Percentiles rank a stretch among this genome's conserved stretches.
Conservation (phyloP, 768 basidiomycete genomes). For the Suillus placidus region DNA sequence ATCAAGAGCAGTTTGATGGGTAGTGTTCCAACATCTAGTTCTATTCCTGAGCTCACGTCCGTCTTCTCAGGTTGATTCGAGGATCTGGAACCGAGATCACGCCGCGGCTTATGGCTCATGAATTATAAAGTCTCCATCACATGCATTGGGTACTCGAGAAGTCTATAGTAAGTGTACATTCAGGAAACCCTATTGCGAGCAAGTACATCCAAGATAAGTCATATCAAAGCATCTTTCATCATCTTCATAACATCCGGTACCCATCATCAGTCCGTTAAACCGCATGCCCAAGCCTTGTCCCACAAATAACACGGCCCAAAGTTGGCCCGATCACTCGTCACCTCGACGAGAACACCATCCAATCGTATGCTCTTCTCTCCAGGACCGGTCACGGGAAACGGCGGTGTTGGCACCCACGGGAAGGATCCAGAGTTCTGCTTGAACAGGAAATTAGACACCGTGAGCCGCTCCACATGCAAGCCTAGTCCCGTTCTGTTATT, state of each 20-base stretch:
- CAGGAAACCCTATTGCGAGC: no score
- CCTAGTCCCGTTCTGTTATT: not conserved
- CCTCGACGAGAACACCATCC: not conserved
- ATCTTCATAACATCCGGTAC: not conserved
- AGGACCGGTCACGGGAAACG: not conserved
- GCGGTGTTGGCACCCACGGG: not conserved
- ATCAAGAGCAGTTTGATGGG: no score
- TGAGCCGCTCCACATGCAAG: not conserved
- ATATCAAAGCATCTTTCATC: not conserved
- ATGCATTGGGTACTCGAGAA: not conserved
- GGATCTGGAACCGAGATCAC: no score
- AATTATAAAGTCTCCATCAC: no score
- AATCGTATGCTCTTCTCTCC: not conserved
- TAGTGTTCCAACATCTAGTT: no score
- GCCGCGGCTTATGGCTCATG: no score
- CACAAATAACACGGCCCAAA: not conserved
- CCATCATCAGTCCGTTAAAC: not conserved
- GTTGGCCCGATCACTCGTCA: not conserved
- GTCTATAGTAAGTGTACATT: not conserved
- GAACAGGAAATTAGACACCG: not conserved
- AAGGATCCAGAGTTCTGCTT: not conserved
- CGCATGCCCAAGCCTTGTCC: not conserved
- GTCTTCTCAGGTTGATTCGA: no score
- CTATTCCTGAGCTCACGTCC: no score
- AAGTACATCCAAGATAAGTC: not conserved